Base-by-base conservation (phyloP, 352 stramenopile species). In the Phytophthora kernoviae region DNA sequence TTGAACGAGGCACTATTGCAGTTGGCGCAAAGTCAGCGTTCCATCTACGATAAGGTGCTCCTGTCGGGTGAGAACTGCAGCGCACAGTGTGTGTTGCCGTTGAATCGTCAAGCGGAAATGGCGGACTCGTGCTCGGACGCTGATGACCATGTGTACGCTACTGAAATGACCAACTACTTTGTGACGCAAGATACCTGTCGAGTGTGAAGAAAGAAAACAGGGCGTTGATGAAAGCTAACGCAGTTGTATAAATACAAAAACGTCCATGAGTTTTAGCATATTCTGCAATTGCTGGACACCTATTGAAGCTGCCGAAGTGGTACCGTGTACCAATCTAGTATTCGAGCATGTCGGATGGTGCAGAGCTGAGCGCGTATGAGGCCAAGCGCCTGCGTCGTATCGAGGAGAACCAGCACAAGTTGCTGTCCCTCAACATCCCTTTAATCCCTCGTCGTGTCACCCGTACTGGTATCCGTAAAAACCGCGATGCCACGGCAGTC, bases 11-110 rank as follows among this genome's bases (percentile, higher is more conserved):
- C 69, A 34, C 53, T 77, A 52, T 44, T 77, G 39, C 36, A 56
- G 46, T 40, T 64, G 17, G 51, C 69, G 49, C 65, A 65, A 41
- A 66, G 58, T 48, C 50, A 68, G 14, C 44, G 49, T 47, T 83
- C 75, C 42, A 85, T 87, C 62, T 87, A 87, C 65, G 70, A 83
- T 21, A 62, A 63, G 63, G 78, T 70, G 65, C 70, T 70, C 65
- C 83, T 87, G 73, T 75, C 75, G 22, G 75, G 77, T 50, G 77
- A 87, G 62, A 69, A 84, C 46, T 57, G 74, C 50, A 43, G 37
- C 8, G 37, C 37, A 21, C 68, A 77, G 46, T 62, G 49, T 36
- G 62, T 70, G 61, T 65, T 88, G 44, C 70, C 75, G 20, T 79
- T 69, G 17, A 48, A 88, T 56, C 33, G 21, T 17, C 37, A 44